These are phyloP conservation scores for Rhizomucor pusillus DNA, from an alignment of 371 early-diverging fungal genomes.

Conservation along the genomic window DNA sequence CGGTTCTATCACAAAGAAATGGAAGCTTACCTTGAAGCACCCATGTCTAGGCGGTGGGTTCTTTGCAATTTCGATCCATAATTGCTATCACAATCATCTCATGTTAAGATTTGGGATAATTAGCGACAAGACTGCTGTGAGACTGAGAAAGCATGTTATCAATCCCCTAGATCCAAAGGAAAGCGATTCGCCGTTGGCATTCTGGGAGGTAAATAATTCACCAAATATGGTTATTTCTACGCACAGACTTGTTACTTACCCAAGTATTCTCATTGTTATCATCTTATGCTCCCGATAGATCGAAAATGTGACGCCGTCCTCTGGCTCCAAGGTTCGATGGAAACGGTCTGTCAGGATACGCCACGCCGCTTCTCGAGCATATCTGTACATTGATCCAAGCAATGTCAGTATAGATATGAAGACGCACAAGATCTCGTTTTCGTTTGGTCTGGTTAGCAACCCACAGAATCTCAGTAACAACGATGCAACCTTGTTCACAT, in stretches of 20 bases:
- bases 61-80: no score
- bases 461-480: slow-evolving; percentile 18
- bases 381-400: slow-evolving; percentile 42
- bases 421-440: slow-evolving; percentile 33
- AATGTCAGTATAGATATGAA: slow-evolving; percentile 36
- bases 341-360: slow-evolving; percentile 41
- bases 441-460: slow-evolving; percentile 27
- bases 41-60: slow-evolving; percentile 21
- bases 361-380: slow-evolving; percentile 43
- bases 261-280: no score
- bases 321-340: slow-evolving; percentile 45
- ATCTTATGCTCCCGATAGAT: slow-evolving; percentile 21
- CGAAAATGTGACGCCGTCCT: slow-evolving; percentile 26
- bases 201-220: slow-evolving; percentile 45
- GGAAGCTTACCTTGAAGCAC: slow-evolving; percentile 45
- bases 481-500: slow-evolving; percentile 38
- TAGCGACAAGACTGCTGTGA: slow-evolving; percentile 21
- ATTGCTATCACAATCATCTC: no score
- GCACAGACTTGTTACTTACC: neutral
- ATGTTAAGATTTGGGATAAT: no score
- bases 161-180: slow-evolving; percentile 61
- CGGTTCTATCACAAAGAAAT: slow-evolving; percentile 59
- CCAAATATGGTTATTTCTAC: slow-evolving; percentile 1
- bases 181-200: slow-evolving; percentile 44
- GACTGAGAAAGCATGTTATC: slow-evolving; percentile 38